Evolutionary conservation across 2,329 filamentous ascomycete species (phyloP), one percentile per base, ranked within the genome.

Genomic region (Diplodia intermedia): DNA sequence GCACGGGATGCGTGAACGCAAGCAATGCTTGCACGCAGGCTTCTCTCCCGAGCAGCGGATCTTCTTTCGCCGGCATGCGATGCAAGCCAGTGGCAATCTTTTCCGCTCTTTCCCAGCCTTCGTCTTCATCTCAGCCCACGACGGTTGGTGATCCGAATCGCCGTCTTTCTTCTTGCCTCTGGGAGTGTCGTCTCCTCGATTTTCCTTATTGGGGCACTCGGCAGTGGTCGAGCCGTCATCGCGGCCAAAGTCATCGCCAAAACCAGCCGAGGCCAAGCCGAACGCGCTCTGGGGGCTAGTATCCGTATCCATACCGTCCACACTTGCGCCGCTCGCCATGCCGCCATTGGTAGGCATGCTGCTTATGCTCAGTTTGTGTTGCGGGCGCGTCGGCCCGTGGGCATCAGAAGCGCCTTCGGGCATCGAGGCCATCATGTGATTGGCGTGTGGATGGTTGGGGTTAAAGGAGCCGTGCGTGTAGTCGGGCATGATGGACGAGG

Each of bases 11-110:
- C 94, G 88, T 63, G 94, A 97, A 68, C 94, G 88, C 69, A 96
- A 85, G 77, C 95, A 98, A 80, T 98, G 95, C 79, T 97, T 97
- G 84, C 95, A 99, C 0, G 94, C 92, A 2, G 95, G 95, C 79
- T 97, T 98, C 82, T 98, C 95, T 69, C 95, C 95, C 0, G 94
- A 98, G 78, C 95, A 99, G 65, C 94, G 89, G 71, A 99, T 98
- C 83, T 99, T 99, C 83, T 99, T 99, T 75, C 95, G 87, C 40
- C 95, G 88, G 76, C 95, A 99, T 47, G 94, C 94, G 74, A 98
- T 97, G 77, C 95, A 99, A 18, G 95, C 95, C 65, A 98, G 84
- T 2, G 95, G 95, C 40, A 99, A 82, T 53, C 95, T 87, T 79
- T 98, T 98, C 65, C 95, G 88, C 78, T 98, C 95, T 79, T 98